Conservation (phyloP, 2,329 filamentous ascomycete genomes). For the Colletotrichum liaoningense region DNA sequence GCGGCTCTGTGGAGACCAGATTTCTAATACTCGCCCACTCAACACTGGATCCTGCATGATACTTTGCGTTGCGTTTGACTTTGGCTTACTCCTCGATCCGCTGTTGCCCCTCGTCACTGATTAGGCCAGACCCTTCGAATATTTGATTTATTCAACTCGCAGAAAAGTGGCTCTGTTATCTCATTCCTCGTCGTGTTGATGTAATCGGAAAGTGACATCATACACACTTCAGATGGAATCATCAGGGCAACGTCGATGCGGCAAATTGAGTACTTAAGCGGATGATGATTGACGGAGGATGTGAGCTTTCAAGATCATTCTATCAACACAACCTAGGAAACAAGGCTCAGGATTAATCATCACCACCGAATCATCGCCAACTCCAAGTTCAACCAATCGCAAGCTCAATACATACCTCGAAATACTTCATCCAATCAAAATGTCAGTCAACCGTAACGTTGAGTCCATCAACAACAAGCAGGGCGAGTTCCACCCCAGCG, state of each 20-base stretch:
- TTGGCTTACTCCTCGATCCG: background rate
- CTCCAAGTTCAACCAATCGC: background rate
- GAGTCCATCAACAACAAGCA: slow-evolving; percentile 62
- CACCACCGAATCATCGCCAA: background rate
- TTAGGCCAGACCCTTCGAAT: slow-evolving; percentile 2
- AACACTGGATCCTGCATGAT: slow-evolving; percentile 1
- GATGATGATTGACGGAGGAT: background rate
- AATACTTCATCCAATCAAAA: slow-evolving; percentile 38
- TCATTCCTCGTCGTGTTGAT: slow-evolving; percentile 16
- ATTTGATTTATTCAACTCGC: background rate
- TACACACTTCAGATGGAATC: no score
- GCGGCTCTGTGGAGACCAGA: background rate
- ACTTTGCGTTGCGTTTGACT: slow-evolving; percentile 1
- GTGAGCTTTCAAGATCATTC: background rate
- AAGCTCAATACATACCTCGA: background rate
- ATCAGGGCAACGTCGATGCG: no score
- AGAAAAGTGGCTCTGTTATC: slow-evolving; percentile 30
- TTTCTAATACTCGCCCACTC: background rate
- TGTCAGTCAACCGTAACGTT: slow-evolving; percentile 59
- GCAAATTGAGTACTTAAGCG: slow-evolving; percentile 12
- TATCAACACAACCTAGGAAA: background rate
- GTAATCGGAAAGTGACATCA: slow-evolving; percentile 22
- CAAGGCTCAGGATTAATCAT: background rate
- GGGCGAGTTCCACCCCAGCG: slow-evolving; percentile 66
- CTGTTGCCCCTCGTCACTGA: no score